phyloP scores from a whole-genome alignment of 2,329 filamentous ascomycete genomes.

The Trematosphaeria pertusa region DNA sequence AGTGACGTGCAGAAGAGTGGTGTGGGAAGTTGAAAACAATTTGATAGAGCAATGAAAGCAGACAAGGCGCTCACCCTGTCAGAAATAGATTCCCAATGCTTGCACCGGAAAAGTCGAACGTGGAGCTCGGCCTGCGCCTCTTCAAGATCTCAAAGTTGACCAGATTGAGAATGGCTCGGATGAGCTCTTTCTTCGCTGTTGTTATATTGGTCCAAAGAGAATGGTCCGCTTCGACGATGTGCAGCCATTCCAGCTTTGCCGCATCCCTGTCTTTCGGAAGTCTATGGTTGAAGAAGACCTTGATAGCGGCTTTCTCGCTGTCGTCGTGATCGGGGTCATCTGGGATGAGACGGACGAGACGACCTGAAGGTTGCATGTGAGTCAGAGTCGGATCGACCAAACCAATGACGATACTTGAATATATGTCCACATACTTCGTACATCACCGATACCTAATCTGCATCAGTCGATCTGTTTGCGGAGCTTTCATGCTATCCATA shows the following conservation, averaged over 20 bases:
- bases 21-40: no score
- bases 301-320: slow-evolving; percentile 72
- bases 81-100: slow-evolving; percentile 61
- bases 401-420: no score
- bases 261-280: slow-evolving; percentile 66
- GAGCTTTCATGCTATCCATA: slow-evolving; percentile 47
- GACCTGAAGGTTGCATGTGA: no score
- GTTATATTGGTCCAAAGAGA: slow-evolving; percentile 69
- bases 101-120: slow-evolving; percentile 58
- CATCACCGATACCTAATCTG: slow-evolving; percentile 69
- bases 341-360: slow-evolving; percentile 89
- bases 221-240: slow-evolving; percentile 85
- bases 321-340: slow-evolving; percentile 60
- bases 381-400: no score
- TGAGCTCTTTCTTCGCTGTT: slow-evolving; percentile 59
- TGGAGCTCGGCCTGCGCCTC: slow-evolving; percentile 53
- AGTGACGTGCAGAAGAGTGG: no score
- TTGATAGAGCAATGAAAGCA: no score
- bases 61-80: slow-evolving; percentile 58
- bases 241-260: slow-evolving; percentile 82
- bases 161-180: slow-evolving; percentile 58
- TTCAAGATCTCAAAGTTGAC: slow-evolving; percentile 60
- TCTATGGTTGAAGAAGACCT: slow-evolving; percentile 85
- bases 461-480: neutral
- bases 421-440: slow-evolving; percentile 73